Evolutionary conservation across 208 protist genomes (phyloP).

Genomic region (Trypanosoma theileri): DNA sequence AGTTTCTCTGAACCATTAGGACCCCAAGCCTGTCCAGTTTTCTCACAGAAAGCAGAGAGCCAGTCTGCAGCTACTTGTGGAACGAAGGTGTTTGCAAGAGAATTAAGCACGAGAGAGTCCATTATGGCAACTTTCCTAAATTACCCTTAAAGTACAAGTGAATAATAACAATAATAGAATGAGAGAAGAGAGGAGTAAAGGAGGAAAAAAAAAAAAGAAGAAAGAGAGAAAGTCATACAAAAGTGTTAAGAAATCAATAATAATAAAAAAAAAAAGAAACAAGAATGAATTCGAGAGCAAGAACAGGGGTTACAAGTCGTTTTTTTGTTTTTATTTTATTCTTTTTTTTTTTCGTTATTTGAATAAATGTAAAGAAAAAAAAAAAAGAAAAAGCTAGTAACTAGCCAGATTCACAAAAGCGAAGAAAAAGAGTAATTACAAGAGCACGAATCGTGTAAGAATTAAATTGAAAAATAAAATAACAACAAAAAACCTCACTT

Average conservation of each 20-base stretch:
- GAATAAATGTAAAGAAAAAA: no score
- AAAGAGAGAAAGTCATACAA: neutral
- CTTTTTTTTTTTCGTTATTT: no score
- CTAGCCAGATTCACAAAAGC: no score
- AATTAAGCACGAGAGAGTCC: neutral
- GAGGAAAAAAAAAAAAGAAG: neutral
- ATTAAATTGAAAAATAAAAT: no score
- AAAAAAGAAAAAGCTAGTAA: no score
- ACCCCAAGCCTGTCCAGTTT: slow-evolving; percentile 62
- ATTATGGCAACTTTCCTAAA: neutral
- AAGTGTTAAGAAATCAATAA: no score
- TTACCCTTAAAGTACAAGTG: neutral
- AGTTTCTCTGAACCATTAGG: slow-evolving; percentile 29
- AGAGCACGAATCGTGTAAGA: no score
- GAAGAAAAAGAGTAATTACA: no score
- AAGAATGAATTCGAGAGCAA: no score
- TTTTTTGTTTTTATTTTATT: no score
- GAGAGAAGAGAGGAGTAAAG: neutral
- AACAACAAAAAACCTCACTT: neutral
- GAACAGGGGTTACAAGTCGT: no score
- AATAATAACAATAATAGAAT: neutral
- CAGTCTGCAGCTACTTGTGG: slow-evolving; percentile 36
- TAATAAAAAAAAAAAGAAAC: no score
- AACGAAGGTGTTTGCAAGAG: slow-evolving; percentile 35
- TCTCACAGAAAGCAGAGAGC: slow-evolving; percentile 30